Base-by-base conservation (phyloP, 805 yeast species). In the Nakazawaea wickerhamii region DNA sequence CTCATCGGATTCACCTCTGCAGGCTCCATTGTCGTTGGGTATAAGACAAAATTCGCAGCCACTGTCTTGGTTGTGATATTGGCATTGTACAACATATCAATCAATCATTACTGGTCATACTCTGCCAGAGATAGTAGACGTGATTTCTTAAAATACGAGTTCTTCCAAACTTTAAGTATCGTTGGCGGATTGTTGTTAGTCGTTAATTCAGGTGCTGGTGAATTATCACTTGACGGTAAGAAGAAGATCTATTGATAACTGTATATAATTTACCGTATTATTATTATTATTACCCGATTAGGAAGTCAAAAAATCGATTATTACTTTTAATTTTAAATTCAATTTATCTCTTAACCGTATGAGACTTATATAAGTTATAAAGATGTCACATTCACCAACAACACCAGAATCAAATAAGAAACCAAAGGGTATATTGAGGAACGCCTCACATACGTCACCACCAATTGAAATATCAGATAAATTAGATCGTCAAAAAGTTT, bases 131-230 rank as follows among this genome's bases (percentile, higher is more conserved):
- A 84, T 54, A 78, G 91, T 26, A 77, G 81, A 63, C 80, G 96
- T 57, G 99, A 91, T 65, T 85, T 79, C 63, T 67, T 88, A 61
- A 85, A 85, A 63, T 93, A 90, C 63, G 98, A 90, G 64, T 86
- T 85, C 63, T 91, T 84, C 75, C 99, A 93, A 68, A 88, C 95
- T 30, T 71, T 91, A 59, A 84, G 95, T 45, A 91, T 91, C 59
- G 90, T 91, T 39, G 99, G 99, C 45, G 99, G 98, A 1, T 75
- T 91, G 49, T 67, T 91, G 48, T 69, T 93, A 51, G 86, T 93
- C 48, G 96, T 87, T 46, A 88, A 85, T 65, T 87, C 96, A 3
- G 99, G 99, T 48, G 98, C 98, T 23, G 99, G 99, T 39, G 90
- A 85, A 54, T 72, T 91, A 50, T 85, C 95, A 21, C 68, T 91